Base-by-base conservation (phyloP, 148 eudicot genomes). In the Salicornia ramosissima region DNA sequence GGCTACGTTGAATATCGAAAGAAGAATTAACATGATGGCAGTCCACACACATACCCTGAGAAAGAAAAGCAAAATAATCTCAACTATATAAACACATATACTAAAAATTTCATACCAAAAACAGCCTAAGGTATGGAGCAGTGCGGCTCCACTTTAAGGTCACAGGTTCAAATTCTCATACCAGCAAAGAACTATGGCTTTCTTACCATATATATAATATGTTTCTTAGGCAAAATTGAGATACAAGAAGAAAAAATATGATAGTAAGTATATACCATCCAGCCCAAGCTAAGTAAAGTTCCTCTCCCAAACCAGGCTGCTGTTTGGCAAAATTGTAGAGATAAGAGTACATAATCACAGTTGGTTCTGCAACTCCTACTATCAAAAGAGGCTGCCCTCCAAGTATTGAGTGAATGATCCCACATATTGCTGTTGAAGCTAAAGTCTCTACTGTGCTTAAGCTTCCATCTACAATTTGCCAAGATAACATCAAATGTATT, bases 21-120 rank as follows among this genome's bases (percentile, higher is more conserved):
- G 80, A 70, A 82, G 66, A 77, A 82, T 65, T 71, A 88, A 70
- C 78, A 86, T 54, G 34, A 88, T 40, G 31, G 86, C 79, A 16
- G 92, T 80, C 92, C 92, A 88, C 16, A 88, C 81, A 78, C 87
- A 83, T 25, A 88, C 90, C 92, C 92, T 87, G 76, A n/a, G 26
- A 68, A 21, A 64, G 24, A 18, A 14, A 4, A 42, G 18, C 29
- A 58, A 26, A 19, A 54, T 43, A 0, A 49, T 14, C 45, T 39
- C 10, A 39, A 39, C 3, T 45, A 9, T 15, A 15, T 46, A 15
- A 46, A 15, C 50, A 46, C 16, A 14, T 11, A 12, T 15, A 46
- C 50, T 36, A 36, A 36, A 36, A 36, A n/a, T n/a, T n/a, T n/a
- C n/a, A n/a, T n/a, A n/a, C n/a, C n/a, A n/a, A n/a, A n/a, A n/a